These are phyloP conservation scores for Fusarium albidum DNA, from an alignment of 2,329 filamentous ascomycete species.

Conservation along the genomic window DNA sequence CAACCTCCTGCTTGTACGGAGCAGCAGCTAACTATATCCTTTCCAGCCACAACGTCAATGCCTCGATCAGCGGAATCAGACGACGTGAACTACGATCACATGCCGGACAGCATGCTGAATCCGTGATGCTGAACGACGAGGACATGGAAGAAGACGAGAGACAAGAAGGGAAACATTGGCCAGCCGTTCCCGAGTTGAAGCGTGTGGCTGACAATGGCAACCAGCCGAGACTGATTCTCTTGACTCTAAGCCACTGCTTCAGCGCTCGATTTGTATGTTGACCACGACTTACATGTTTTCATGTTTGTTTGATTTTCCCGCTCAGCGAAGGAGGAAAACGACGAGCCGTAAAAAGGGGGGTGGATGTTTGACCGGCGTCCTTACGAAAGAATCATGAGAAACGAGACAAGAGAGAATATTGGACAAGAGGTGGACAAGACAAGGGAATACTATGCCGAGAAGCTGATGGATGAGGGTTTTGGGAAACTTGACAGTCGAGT, in stretches of 20 bases:
- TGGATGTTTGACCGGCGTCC: neutral
- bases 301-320: constrained; percentile 24
- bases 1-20: neutral
- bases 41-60: neutral
- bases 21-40: constrained; percentile 1
- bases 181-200: no score
- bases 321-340: neutral
- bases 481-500: neutral
- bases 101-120: constrained; percentile 47
- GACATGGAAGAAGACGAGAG: neutral
- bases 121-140: neutral
- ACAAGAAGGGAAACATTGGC: neutral
- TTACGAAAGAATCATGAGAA: neutral
- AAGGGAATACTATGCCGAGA: neutral
- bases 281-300: neutral
- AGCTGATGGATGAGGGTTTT: no score
- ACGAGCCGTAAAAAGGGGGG: no score
- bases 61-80: constrained; percentile 18
- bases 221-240: neutral
- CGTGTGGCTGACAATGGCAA: neutral
- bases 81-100: constrained; percentile 47
- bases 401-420: neutral
- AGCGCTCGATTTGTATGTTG: neutral
- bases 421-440: neutral
- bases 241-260: neutral